Evolutionary conservation across 2,329 filamentous ascomycete genomes (phyloP).

Genomic region (Tetracladium maxilliforme): DNA sequence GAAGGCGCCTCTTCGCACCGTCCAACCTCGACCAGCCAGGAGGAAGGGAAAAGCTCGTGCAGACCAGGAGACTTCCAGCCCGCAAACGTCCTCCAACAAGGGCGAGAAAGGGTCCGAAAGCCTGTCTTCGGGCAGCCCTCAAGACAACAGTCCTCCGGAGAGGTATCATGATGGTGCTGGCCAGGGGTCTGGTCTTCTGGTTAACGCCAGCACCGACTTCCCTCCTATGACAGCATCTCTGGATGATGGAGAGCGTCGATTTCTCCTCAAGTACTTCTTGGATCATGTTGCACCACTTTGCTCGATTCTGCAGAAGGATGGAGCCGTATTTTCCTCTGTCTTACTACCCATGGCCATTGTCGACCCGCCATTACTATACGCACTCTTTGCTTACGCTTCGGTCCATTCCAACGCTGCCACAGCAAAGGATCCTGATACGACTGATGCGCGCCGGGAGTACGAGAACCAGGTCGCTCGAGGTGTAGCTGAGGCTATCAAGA

Average conservation of each 20-base stretch:
- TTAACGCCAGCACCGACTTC: too few relatives aligned
- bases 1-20: conserved; percentile 4
- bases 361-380: conserved; percentile 6
- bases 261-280: conserved; percentile 5
- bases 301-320: conserved; percentile 4
- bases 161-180: too few relatives aligned
- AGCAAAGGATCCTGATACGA: conserved; percentile 2
- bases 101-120: too few relatives aligned
- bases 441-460: conserved; percentile 3
- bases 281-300: conserved; percentile 4
- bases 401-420: conserved; percentile 4
- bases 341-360: conserved; percentile 6
- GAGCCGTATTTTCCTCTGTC: conserved; percentile 3
- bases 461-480: conserved; percentile 5
- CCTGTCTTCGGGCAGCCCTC: too few relatives aligned
- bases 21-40: neutral
- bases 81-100: too few relatives aligned
- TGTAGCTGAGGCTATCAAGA: conserved; percentile 5
- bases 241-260: too few relatives aligned
- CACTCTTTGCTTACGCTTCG: conserved; percentile 6
- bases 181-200: too few relatives aligned
- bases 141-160: too few relatives aligned
- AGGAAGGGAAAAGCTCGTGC: too few relatives aligned
- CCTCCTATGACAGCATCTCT: too few relatives aligned
- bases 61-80: too few relatives aligned